Conservation (phyloP, 1,284 basidiomycete species). For the Trichosporon faecale region DNA sequence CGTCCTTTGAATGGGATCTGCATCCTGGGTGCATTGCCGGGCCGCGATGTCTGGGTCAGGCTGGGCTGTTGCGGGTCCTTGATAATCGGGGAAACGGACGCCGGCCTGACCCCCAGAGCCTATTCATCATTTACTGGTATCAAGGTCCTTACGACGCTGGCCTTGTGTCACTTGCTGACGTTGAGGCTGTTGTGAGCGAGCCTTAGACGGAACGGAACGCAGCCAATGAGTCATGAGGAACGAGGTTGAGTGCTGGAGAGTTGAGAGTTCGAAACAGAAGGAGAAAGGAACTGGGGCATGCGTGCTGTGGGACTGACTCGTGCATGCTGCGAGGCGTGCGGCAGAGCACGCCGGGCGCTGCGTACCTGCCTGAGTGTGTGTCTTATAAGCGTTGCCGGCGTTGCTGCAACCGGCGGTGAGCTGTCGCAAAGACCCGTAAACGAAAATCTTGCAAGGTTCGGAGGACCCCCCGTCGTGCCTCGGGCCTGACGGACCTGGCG, state of each 20-base stretch:
- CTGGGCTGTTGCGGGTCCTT: neutral
- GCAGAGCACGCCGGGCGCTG: neutral
- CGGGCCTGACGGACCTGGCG: neutral
- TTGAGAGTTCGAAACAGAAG: conserved; percentile 1
- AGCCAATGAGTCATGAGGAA: conserved; percentile 3
- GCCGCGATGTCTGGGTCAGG: neutral
- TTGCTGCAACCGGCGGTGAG: neutral
- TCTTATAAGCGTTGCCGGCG: neutral
- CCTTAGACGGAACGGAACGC: neutral
- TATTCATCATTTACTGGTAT: conserved; percentile 1
- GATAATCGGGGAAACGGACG: neutral
- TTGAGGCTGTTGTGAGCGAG: neutral
- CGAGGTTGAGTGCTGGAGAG: neutral
- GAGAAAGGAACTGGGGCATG: neutral
- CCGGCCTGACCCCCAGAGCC: neutral
- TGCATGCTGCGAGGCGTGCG: neutral
- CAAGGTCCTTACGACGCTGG: neutral
- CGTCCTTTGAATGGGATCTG: neutral
- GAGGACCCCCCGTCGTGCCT: neutral
- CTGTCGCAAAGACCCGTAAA: neutral
- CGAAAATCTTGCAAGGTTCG: neutral
- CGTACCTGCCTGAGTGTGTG: neutral
- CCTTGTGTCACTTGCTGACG: neutral
- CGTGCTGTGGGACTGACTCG: neutral
- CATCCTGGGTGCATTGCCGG: neutral